These are phyloP conservation scores for Conidiobolus coronatus DNA, from an alignment of 371 early-diverging fungal species.

Conservation along the genomic window DNA sequence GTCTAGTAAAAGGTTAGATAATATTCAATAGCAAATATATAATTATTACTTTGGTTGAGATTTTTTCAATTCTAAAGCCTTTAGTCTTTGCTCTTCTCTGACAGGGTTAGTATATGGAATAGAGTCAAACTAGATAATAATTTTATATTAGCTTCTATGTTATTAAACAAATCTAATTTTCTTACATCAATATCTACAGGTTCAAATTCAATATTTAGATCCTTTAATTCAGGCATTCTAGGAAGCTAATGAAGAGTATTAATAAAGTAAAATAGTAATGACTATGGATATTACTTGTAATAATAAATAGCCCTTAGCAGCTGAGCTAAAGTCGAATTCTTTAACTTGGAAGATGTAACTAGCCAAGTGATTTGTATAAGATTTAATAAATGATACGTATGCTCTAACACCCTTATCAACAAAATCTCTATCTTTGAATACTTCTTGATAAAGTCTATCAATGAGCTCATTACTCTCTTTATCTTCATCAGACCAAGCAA, in stretches of 20 bases:
- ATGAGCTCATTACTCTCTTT: slow-evolving; percentile 17
- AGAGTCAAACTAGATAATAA: neutral
- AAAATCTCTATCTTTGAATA: slow-evolving; percentile 43
- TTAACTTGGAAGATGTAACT: slow-evolving; percentile 73
- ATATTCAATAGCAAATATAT: no score
- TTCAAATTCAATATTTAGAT: slow-evolving; percentile 13
- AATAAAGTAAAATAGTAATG: slow-evolving; percentile 1
- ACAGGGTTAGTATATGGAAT: neutral
- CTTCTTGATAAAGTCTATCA: slow-evolving; percentile 20
- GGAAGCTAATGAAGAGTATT: slow-evolving; percentile 24
- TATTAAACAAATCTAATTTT: neutral
- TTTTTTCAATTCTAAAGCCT: no score
- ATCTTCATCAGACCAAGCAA: no score
- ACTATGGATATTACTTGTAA: slow-evolving; percentile 15
- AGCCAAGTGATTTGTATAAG: slow-evolving; percentile 84
- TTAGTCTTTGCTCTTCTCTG: neutral
- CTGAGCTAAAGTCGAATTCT: slow-evolving; percentile 44
- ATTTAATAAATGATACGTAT: slow-evolving; percentile 70
- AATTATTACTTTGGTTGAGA: no score
- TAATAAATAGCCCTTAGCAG: slow-evolving; percentile 56
- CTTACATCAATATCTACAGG: slow-evolving; percentile 20
- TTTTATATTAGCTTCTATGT: no score
- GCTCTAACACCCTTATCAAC: slow-evolving; percentile 42
- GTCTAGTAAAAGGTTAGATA: no score
- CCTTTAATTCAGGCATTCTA: slow-evolving; percentile 77